Conservation (phyloP, 1,284 basidiomycete species). For the Rhodotorula sp. region DNA sequence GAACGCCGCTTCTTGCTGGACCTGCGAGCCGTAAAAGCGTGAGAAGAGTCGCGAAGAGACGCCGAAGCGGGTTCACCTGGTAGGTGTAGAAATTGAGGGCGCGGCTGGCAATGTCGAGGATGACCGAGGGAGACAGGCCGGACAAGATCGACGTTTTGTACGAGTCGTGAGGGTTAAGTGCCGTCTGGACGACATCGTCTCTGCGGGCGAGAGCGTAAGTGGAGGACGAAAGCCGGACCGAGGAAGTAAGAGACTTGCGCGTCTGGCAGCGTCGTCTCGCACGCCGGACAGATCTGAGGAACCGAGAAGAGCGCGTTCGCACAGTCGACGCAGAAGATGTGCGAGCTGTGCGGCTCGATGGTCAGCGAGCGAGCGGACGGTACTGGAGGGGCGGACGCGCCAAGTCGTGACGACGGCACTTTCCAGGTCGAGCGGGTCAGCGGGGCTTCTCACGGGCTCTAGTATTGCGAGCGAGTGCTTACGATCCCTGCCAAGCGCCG, state of each 20-base stretch:
- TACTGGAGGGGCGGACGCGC: slow-evolving; percentile 4
- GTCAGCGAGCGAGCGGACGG: no score
- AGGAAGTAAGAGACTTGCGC: slow-evolving; percentile 56
- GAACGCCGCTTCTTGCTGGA: slow-evolving; percentile 29
- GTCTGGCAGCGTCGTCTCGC: slow-evolving; percentile 71
- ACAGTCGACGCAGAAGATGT: slow-evolving; percentile 62
- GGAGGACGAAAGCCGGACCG: neutral
- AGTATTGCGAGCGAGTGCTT: neutral
- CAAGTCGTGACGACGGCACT: slow-evolving; percentile 40
- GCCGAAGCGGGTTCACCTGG: slow-evolving; percentile 2
- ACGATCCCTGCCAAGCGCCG: neutral
- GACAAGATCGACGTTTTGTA: slow-evolving; percentile 31
- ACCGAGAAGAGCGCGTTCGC: slow-evolving; percentile 74
- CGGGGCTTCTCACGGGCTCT: neutral
- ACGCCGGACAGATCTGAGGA: slow-evolving; percentile 73
- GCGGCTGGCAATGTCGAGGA: slow-evolving; percentile 33
- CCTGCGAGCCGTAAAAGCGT: neutral
- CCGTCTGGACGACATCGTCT: slow-evolving; percentile 65
- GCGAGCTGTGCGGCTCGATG: no score
- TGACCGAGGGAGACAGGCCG: slow-evolving; percentile 74
- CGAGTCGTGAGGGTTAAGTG: slow-evolving; percentile 20
- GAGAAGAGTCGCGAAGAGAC: neutral
- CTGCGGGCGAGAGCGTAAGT: slow-evolving; percentile 49
- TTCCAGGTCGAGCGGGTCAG: neutral
- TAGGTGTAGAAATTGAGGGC: slow-evolving; percentile 36